Base-by-base conservation (phyloP, 805 yeast species). In the Saturnispora saitoi region DNA sequence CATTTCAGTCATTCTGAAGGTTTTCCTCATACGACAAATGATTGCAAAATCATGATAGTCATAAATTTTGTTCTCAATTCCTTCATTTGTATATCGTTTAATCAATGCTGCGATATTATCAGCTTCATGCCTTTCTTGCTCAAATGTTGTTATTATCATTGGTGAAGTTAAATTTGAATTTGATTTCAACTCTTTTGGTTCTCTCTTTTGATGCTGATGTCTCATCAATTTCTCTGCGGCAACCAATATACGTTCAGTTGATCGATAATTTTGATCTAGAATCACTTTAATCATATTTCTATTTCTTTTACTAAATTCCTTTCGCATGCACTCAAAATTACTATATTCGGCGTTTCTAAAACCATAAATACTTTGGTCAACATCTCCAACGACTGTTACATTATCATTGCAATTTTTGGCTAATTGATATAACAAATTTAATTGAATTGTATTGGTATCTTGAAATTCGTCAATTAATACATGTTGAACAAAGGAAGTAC, bases 401-500 rank as follows among this genome's bases (percentile, higher is more conserved):
- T 81, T 81, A 51, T 78, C 62, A 3, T 63, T 57, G 36, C 74
- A 69, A 49, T 69, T 69, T 11, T 60, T 58, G 0, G 81, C 71
- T 30, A 84, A 65, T 4, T 69, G 66, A 52, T 73, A 74, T 70
- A 87, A 75, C 42, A 93, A 68, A 48, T 78, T 77, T 54, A 88
- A 70, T 61, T 91, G 98, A 15, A 88, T 71, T 32, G 70, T 70
- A 56, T 85, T 87, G 0, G 97, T 89, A 58, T 93, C 99, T 66
- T 91, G 98, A 58, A 89, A 91, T 65, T 91, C 99, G 66, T 91
- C 99, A 6, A 93, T 87, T 17, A 91, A 68, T 0, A 89, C 88
- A 57, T 88, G 93, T 53, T 77, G 69, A 3, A 84, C 65, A 44
- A 69, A 65, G 3, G 69, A 68, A 26, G 81, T 64, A 26, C 78